Base-by-base conservation (phyloP, 176 grass and related monocot species). In the Poa annua region DNA sequence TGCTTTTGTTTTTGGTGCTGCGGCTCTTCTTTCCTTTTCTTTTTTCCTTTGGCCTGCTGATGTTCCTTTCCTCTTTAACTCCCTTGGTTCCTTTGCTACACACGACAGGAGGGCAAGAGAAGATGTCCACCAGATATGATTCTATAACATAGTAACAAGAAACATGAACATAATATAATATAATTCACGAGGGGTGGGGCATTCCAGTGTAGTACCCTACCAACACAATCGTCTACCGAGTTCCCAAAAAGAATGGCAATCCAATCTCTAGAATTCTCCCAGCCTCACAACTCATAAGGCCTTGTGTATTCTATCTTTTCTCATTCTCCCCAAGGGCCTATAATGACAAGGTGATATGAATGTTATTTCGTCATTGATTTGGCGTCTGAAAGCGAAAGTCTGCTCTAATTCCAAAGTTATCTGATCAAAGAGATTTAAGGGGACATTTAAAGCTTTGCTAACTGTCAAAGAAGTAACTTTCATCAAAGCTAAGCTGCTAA, bases 1-100 rank as follows among this genome's bases (percentile, higher is more conserved):
- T 85, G 24, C 83, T 88, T 88, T 81, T 81, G 70, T 78, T 94
- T 79, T 82, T 79, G 81, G 66, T 85, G 86, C 69, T 63, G 72
- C 75, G 14, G 47, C 48, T 80, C 80, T 66, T 85, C 75, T 77
- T 85, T 93, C 68, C 80, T 87, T 87, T 51, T 78, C 75, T 77
- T 88, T 77, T 88, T 70, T 88, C 22, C 56, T 86, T 57, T 74
- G 74, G 64, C 32, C 66, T 26, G 84, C 29, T 75, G 59, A 60
- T 33, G 75, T 25, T 83, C 21, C 75, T 85, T 82, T 88, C 66
- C 80, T 87, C 76, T 85, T 86, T 77, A 78, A 71, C 69, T 81
- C 50, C 60, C 21, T 38, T 22, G 62, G 15, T 25, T 74, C 42
- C 49, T 91, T 72, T 45, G 51, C 60, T 77, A 42, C 41, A 83